A percentile compares a stretch with the other conserved stretches of the same genome.
Conservation (phyloP, 78 protist species). For the Cyanophora paradoxa region DNA sequence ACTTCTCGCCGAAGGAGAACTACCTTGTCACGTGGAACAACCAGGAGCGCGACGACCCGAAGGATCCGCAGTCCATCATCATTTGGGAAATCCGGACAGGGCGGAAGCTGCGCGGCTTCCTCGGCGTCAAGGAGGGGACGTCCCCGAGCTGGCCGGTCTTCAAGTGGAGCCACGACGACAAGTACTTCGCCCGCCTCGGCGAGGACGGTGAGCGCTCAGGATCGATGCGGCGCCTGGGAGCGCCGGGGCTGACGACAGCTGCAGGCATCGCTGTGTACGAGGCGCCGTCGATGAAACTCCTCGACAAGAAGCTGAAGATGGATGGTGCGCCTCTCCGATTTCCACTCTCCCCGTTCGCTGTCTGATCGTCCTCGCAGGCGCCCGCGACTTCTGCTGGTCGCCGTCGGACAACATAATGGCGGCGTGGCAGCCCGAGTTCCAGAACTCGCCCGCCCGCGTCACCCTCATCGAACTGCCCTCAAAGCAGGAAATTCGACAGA, state of each 20-base stretch:
- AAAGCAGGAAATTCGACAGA: constrained; percentile 29
- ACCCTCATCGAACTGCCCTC: constrained; percentile 52
- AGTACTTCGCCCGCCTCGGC: constrained; percentile 47
- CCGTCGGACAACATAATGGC: constrained; percentile 46
- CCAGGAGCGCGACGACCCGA: constrained; percentile 21
- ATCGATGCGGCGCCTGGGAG: too few relatives aligned
- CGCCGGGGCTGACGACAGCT: too few relatives aligned
- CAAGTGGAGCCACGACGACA: constrained; percentile 63
- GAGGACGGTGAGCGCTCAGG: too few relatives aligned
- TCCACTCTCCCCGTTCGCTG: neutral
- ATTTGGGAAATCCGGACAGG: constrained; percentile 71
- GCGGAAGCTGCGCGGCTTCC: constrained; percentile 18
- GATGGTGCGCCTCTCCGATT: neutral
- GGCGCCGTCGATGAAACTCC: constrained; percentile 35
- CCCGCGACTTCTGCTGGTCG: neutral
- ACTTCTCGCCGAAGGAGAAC: constrained; percentile 75
- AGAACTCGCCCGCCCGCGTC: constrained; percentile 57
- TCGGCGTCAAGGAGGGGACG: neutral
- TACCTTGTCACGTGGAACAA: constrained; percentile 61
- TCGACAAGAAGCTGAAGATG: constrained; percentile 15
- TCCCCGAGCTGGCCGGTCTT: constrained; percentile 59
- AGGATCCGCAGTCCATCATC: constrained; percentile 38
- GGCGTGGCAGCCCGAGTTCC: constrained; percentile 63
- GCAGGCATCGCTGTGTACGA: too few relatives aligned
- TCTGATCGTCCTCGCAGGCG: constrained; percentile 9